Evolutionary conservation across 768 basidiomycete genomes (phyloP), one percentile per base, ranked within the genome.

Genomic region (Boletus edulis): DNA sequence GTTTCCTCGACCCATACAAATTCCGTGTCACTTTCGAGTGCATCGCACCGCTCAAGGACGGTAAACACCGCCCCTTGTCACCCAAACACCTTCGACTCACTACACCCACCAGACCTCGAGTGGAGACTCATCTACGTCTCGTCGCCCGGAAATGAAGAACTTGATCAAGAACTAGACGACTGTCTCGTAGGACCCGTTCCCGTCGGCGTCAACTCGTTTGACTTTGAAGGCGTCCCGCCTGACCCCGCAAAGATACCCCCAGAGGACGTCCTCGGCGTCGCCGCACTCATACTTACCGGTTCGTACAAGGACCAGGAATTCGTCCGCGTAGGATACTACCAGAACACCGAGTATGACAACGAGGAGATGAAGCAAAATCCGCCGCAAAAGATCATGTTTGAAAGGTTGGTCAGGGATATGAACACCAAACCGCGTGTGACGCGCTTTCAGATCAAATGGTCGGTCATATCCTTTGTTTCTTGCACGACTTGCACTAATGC

Each of bases 241-340:
- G 81, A 88, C 52, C 90, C 93, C 11, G 75, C 83, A 31, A 87
- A 85, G 62, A 94, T 98, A 61, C 95, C 94, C 3, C 65, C 82
- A 32, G 86, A 91, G 57, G 96, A 98, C 67, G 91, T 96, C 32
- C 81, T 99, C 13, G 97, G 97, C 44, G 95, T 99, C 17, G 92
- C 96, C 3, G 97, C 96, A 7, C 87, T 98, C 67, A 98, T 99
- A 64, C 82, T 99, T 49, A 98, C 95, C 0, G 97, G 94, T 8
- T 91, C 91, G 12, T 99, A 98, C 73, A 85, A 86, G 38, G 96
- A 98, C 49, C 95, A 97, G 66, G 97, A 98, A 70, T 99, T 99
- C 66, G 96, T 99, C n/a, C 86, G 96, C 44, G 95, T 99, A 27
- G 97, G 97, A 8, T 98, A 99, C 70, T 99, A 99, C 72, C 97